Percentiles rank a stretch among this genome's conserved stretches.
phyloP scores from a whole-genome alignment of 257 asterid species.

The Rhazya stricta region DNA sequence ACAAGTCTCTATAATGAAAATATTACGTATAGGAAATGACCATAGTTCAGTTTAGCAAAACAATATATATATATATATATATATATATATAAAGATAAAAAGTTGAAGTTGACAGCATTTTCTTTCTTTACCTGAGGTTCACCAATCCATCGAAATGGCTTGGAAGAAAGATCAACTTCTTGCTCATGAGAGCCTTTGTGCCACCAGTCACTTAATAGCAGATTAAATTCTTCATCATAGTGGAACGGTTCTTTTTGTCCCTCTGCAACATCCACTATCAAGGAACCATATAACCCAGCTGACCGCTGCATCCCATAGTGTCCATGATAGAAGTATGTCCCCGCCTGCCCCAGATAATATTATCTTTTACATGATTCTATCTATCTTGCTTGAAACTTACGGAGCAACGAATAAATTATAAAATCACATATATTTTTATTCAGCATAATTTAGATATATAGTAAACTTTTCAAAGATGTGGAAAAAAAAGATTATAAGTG shows the following conservation, averaged over 20 bases:
- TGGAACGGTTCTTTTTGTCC: constrained; percentile 48
- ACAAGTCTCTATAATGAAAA: not conserved
- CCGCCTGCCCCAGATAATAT: constrained; percentile 44
- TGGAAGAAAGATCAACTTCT: constrained; percentile 63
- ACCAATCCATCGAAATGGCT: constrained; percentile 83
- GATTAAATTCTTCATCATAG: constrained; percentile 61
- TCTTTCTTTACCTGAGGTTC: constrained; percentile 59
- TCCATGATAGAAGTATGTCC: constrained; percentile 90
- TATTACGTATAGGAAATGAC: too few species aligned
- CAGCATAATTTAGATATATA: too few species aligned
- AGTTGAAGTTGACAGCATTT: not conserved
- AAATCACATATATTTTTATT: not conserved
- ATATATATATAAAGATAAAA: too few species aligned
- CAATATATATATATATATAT: too few species aligned
- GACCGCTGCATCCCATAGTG: constrained; percentile 96
- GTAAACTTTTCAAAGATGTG: not conserved
- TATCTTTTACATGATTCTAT: not conserved
- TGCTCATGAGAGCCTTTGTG: constrained; percentile 56
- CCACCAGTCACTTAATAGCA: constrained; percentile 87
- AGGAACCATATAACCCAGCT: constrained; percentile 71
- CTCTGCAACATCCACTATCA: constrained; percentile 66
- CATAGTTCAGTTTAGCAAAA: not conserved
- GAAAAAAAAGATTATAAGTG: not conserved
- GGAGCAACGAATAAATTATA: not conserved
- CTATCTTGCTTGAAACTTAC: not conserved